Evolutionary conservation across 106 monocot genomes (phyloP).

Genomic region (Cymbidium sinense): DNA sequence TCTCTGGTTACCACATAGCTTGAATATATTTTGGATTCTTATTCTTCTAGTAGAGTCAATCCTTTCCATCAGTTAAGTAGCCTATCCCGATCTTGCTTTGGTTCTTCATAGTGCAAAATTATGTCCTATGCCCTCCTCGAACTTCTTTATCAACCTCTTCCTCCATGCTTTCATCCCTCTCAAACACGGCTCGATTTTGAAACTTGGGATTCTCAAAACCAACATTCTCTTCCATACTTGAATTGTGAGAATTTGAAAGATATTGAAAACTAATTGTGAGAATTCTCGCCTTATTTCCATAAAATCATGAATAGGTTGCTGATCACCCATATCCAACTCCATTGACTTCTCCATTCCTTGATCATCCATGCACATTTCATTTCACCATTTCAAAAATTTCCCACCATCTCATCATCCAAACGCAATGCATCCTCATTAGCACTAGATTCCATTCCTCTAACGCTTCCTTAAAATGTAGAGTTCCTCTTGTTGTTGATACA

Average conservation of each 20-base stretch:
- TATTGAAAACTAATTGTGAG: constrained; percentile 2
- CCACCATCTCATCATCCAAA: constrained; percentile 25
- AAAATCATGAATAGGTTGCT: constrained; percentile 38
- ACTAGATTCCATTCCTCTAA: constrained; percentile 37
- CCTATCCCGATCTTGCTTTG: not conserved
- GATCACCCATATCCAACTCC: constrained; percentile 79
- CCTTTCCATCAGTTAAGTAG: constrained; percentile 13
- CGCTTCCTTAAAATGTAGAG: constrained; percentile 31
- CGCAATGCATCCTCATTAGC: constrained; percentile 15
- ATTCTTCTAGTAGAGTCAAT: constrained; percentile 37
- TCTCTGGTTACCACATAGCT: too few relatives aligned
- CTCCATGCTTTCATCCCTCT: constrained; percentile 45
- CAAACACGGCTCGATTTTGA: constrained; percentile 51
- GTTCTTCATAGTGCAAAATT: not conserved
- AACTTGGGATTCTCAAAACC: constrained; percentile 6
- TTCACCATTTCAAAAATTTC: constrained; percentile 35
- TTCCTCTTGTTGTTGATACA: too few relatives aligned
- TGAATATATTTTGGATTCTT: constrained; percentile 87
- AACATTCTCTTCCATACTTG: too few relatives aligned
- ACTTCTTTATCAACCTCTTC: constrained; percentile 65
- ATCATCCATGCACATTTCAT: constrained; percentile 43
- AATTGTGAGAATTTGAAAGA: too few relatives aligned
- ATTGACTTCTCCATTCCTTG: constrained; percentile 80
- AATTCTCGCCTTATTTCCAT: constrained; percentile 51
- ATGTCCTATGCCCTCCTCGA: constrained; percentile 19